Conservation (phyloP, 2,329 filamentous ascomycete species). For the Pseudogymnoascus sp. region DNA sequence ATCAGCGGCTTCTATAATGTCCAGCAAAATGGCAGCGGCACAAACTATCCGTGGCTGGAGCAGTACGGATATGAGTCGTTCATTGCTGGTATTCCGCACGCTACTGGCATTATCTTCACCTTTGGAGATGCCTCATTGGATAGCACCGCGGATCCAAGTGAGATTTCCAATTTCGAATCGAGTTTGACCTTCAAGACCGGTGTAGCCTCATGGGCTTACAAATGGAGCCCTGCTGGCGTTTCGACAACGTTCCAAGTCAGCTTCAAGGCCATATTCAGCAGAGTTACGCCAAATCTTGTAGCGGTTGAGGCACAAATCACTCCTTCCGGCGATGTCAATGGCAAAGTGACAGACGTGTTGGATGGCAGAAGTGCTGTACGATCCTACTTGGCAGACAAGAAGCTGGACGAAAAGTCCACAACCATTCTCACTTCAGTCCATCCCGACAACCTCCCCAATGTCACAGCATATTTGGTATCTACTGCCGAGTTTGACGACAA, state of each 20-base stretch:
- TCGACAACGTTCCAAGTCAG: conserved; percentile 45
- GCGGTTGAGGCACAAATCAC: conserved; percentile 50
- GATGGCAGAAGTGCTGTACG: conserved; percentile 62
- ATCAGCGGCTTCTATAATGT: conserved; percentile 59
- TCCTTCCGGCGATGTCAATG: conserved; percentile 42
- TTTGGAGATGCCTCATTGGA: conserved; percentile 48
- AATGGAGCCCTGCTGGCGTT: conserved; percentile 48
- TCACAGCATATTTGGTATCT: conserved; percentile 53
- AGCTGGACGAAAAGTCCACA: conserved; percentile 38
- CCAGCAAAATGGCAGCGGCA: conserved; percentile 48
- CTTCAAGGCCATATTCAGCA: conserved; percentile 51
- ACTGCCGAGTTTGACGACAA: conserved; percentile 32
- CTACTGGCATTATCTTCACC: conserved; percentile 50
- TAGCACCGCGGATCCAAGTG: conserved; percentile 47
- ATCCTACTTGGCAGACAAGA: conserved; percentile 49
- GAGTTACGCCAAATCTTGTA: conserved; percentile 26
- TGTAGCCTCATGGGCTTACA: conserved; percentile 54
- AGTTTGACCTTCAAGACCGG: conserved; percentile 56
- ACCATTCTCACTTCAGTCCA: conserved; percentile 58
- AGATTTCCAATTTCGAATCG: conserved; percentile 52
- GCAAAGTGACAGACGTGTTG: conserved; percentile 55
- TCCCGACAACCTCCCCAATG: conserved; percentile 51
- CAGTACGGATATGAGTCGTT: conserved; percentile 64
- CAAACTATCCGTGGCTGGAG: conserved; percentile 60
- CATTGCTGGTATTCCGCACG: conserved; percentile 63